Evolutionary conservation across 2,329 filamentous ascomycete species (phyloP).

Genomic region (Thermoascus crustaceus): DNA sequence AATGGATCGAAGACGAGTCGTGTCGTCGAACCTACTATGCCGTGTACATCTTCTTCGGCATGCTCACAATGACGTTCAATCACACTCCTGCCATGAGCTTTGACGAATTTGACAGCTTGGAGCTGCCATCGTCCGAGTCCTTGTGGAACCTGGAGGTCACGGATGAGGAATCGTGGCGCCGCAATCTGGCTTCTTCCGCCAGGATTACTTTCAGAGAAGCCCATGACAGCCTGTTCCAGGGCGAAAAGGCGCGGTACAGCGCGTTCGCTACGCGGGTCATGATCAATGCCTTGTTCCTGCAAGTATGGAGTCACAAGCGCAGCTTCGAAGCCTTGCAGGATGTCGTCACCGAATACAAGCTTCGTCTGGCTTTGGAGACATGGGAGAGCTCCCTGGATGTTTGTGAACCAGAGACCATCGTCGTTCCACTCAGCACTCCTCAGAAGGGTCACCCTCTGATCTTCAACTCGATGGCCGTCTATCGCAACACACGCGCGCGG

Average conservation of each 20-base stretch:
- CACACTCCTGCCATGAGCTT: conserved; percentile 97
- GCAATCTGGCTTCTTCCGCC: conserved; percentile 62
- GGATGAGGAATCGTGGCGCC: conserved; percentile 77
- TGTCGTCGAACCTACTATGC: conserved; percentile 96
- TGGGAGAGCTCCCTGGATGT: conserved; percentile 95
- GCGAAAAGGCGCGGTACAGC: conserved; percentile 82
- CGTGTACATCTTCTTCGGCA: conserved; percentile 97
- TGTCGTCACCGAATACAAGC: conserved; percentile 96
- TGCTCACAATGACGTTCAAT: conserved; percentile 92
- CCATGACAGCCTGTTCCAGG: conserved; percentile 92
- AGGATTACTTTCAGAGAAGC: conserved; percentile 86
- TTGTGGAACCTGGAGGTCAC: conserved; percentile 80
- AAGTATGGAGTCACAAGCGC: conserved; percentile 98
- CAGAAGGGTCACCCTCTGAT: conserved; percentile 94
- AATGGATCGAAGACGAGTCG: conserved; percentile 96
- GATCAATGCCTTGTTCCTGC: conserved; percentile 97
- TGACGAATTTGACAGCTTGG: conserved; percentile 91
- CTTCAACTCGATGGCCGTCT: conserved; percentile 97
- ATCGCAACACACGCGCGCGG: conserved; percentile 83
- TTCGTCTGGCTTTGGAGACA: conserved; percentile 90
- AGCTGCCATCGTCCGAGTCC: conserved; percentile 86
- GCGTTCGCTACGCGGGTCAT: conserved; percentile 95
- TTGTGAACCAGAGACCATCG: conserved; percentile 82
- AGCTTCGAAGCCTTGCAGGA: conserved; percentile 96
- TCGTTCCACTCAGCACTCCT: conserved; percentile 83